Conservation (phyloP, 768 basidiomycete species). For the Rhodotorula babjevae region DNA sequence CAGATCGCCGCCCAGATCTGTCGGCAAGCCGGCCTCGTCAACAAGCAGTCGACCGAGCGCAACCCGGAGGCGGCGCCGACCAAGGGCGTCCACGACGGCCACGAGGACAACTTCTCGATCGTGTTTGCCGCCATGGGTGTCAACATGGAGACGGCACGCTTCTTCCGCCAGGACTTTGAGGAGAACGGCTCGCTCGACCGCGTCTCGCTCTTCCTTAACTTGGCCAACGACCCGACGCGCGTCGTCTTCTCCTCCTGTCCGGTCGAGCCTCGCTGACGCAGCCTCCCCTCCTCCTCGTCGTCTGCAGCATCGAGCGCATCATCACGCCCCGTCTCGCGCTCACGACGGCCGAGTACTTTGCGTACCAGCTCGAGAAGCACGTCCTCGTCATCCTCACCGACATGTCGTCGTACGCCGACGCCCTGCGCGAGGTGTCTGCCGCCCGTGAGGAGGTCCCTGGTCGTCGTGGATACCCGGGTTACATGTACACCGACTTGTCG, state of each 20-base stretch:
- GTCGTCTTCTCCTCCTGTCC: conserved; percentile 10
- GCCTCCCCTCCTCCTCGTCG: background rate
- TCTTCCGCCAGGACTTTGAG: conserved; percentile 99
- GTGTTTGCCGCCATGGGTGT: conserved; percentile 99
- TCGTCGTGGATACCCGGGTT: conserved; percentile 84
- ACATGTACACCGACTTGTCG: conserved; percentile 79
- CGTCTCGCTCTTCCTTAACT: conserved; percentile 94
- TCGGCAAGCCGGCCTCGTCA: conserved; percentile 95
- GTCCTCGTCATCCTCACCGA: conserved; percentile 98
- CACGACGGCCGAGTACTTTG: conserved; percentile 98
- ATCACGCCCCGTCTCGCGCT: conserved; percentile 96
- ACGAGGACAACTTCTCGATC: conserved; percentile 99
- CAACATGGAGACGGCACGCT: conserved; percentile 99
- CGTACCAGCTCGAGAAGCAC: conserved; percentile 99
- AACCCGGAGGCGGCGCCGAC: conserved; percentile 87
- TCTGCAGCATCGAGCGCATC: conserved; percentile 79
- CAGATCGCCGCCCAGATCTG: conserved; percentile 99
- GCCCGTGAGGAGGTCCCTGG: conserved; percentile 99
- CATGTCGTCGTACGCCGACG: conserved; percentile 98
- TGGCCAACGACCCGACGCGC: conserved; percentile 93
- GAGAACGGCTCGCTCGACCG: conserved; percentile 96
- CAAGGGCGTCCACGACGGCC: conserved; percentile 95
- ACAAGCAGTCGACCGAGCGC: conserved; percentile 79
- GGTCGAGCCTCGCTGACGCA: background rate
- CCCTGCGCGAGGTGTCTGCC: conserved; percentile 93